A percentile compares a stretch with the other conserved stretches of the same genome.
These are phyloP conservation scores for Ustilago crameri DNA, from an alignment of 1,284 basidiomycete genomes.

Conservation along the genomic window DNA sequence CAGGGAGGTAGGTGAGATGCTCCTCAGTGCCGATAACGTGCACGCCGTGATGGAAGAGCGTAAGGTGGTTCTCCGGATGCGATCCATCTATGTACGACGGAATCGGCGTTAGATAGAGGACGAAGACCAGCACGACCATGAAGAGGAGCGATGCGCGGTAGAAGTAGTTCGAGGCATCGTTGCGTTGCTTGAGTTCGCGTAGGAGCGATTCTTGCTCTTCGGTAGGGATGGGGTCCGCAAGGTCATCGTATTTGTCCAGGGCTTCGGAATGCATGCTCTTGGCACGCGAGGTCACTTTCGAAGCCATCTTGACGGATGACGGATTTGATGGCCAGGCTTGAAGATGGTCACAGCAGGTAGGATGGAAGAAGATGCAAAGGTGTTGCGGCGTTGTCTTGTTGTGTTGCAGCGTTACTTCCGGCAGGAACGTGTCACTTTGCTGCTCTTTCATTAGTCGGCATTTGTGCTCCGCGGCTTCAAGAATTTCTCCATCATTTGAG, in stretches of 20 bases:
- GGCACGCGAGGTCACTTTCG: slow-evolving; percentile 13
- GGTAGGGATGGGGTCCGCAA: slow-evolving; percentile 40
- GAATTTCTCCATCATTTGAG: too few species aligned
- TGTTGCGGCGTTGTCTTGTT: slow-evolving; percentile 1
- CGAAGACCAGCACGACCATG: slow-evolving; percentile 47
- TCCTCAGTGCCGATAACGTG: slow-evolving; percentile 61
- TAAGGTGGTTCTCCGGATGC: slow-evolving; percentile 65
- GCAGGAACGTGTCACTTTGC: slow-evolving; percentile 30
- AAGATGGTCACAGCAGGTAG: too few species aligned
- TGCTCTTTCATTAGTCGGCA: not conserved
- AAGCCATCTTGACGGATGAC: slow-evolving; percentile 6
- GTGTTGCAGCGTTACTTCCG: slow-evolving; percentile 9
- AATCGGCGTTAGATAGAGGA: slow-evolving; percentile 63
- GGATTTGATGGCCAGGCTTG: not conserved
- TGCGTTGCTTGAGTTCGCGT: slow-evolving; percentile 43
- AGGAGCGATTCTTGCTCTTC: slow-evolving; percentile 63
- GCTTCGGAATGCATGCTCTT: slow-evolving; percentile 33
- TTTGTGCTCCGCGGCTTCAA: too few species aligned
- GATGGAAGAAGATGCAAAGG: not conserved
- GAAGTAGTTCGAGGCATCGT: slow-evolving; percentile 62
- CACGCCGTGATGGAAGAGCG: slow-evolving; percentile 57
- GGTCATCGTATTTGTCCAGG: slow-evolving; percentile 55
- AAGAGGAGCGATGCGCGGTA: slow-evolving; percentile 56
- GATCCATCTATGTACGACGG: slow-evolving; percentile 62
- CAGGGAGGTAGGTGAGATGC: slow-evolving; percentile 64